Conservation (phyloP, 345 rosid genomes). For the Leavenworthia alabamica region DNA sequence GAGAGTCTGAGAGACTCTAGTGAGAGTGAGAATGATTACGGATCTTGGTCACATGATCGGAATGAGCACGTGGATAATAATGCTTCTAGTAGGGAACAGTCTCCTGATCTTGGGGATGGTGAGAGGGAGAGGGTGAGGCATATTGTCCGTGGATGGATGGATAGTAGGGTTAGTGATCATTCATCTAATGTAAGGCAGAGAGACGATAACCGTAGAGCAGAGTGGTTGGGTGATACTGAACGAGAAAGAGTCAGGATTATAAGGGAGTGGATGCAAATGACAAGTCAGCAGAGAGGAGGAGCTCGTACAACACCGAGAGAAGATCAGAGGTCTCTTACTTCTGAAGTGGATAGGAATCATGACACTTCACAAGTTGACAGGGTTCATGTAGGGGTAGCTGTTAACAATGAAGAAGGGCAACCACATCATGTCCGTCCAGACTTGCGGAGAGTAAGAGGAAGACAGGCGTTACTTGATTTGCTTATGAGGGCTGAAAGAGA, state of each 20-base stretch:
- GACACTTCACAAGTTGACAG: conserved; percentile 43
- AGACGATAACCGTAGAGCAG: conserved; percentile 62
- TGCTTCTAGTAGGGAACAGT: conserved; percentile 79
- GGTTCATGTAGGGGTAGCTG: conserved; percentile 47
- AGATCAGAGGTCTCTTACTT: conserved; percentile 38
- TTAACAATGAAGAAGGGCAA: conserved; percentile 61
- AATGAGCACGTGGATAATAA: conserved; percentile 50
- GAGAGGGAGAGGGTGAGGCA: conserved; percentile 99
- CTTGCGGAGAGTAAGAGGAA: conserved; percentile 77
- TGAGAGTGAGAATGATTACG: conserved; percentile 87
- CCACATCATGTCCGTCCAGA: conserved; percentile 70
- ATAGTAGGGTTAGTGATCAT: conserved; percentile 62
- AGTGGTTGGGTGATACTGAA: conserved; percentile 97
- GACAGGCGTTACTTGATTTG: conserved; percentile 84
- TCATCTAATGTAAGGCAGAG: conserved; percentile 56
- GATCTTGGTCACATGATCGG: conserved; percentile 64
- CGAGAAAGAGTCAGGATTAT: conserved; percentile 97
- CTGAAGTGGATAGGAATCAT: conserved; percentile 20
- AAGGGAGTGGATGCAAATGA: conserved; percentile 94
- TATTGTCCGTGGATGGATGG: conserved; percentile 93
- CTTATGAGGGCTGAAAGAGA: conserved; percentile 87
- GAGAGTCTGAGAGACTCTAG: conserved; percentile 59
- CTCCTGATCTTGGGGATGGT: conserved; percentile 86
- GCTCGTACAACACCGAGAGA: conserved; percentile 56
- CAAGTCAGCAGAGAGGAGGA: conserved; percentile 82